Evolutionary conservation across 495 filamentous ascomycete species (phyloP).

Genomic region (Massariosphaeria phaeospora): DNA sequence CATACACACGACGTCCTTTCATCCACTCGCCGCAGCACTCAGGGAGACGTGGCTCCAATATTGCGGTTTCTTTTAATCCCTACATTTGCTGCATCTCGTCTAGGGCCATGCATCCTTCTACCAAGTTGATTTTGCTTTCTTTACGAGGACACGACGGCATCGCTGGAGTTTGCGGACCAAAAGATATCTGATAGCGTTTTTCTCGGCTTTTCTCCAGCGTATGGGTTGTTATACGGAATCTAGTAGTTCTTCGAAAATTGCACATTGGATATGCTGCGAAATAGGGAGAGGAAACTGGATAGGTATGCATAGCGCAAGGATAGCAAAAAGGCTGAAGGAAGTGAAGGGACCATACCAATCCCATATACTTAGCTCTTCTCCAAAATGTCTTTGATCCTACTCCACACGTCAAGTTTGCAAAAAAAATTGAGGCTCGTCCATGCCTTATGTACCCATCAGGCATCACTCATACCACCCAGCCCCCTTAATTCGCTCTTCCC

Average conservation of each 20-base stretch:
- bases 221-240: no score
- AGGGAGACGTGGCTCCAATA: neutral
- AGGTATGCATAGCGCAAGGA: neutral
- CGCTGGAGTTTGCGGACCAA: slow-evolving; percentile 1
- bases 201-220: neutral
- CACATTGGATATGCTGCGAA: neutral
- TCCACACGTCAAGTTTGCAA: neutral
- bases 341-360: neutral
- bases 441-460: neutral
- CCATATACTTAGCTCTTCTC: neutral
- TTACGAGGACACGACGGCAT: slow-evolving; percentile 10
- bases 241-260: neutral
- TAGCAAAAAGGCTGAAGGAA: neutral
- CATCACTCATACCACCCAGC: neutral
- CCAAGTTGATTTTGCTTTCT: neutral
- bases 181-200: slow-evolving; percentile 12
- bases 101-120: neutral
- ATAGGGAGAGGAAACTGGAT: neutral
- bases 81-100: neutral
- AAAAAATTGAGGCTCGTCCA: neutral
- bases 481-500: neutral
- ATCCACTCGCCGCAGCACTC: neutral
- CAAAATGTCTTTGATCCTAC: neutral
- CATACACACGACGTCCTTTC: neutral
- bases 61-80: neutral